Conservation (phyloP, 345 rosid species). For the Erodium maritimum region DNA sequence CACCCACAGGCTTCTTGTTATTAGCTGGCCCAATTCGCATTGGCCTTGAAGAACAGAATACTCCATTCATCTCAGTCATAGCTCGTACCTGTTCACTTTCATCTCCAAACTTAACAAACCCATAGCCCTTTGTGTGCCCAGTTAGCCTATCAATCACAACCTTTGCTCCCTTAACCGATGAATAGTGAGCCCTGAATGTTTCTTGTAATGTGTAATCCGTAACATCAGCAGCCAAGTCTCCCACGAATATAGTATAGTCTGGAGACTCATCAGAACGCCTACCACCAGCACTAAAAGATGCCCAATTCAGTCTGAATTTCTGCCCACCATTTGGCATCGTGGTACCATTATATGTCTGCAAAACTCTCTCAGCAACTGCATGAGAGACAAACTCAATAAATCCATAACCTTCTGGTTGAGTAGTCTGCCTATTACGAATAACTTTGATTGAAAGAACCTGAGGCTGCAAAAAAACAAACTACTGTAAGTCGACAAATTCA, state of each 20-base stretch:
- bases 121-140: conserved; percentile 80
- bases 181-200: conserved; percentile 57
- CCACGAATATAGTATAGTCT: conserved; percentile 73
- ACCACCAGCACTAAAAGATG: conserved; percentile 50
- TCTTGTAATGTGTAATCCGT: conserved; percentile 75
- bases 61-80: conserved; percentile 89
- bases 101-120: conserved; percentile 79
- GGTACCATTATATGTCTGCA: conserved; percentile 59
- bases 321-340: conserved; percentile 66
- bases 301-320: conserved; percentile 83
- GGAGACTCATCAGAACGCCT: conserved; percentile 61
- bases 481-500: too few species aligned
- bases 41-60: conserved; percentile 74
- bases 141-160: conserved; percentile 92
- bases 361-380: conserved; percentile 65
- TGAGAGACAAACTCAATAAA: conserved; percentile 59
- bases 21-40: conserved; percentile 84
- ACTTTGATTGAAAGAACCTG: conserved; percentile 56
- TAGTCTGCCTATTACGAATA: conserved; percentile 72
- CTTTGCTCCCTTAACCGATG: conserved; percentile 76
- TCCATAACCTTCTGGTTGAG: conserved; percentile 72
- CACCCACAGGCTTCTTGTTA: conserved; percentile 44
- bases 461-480: too few species aligned
- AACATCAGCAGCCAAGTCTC: conserved; percentile 93
- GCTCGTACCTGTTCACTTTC: conserved; percentile 78